Conservation (phyloP, 495 filamentous ascomycete species). For the Parachaetomium inaequale region DNA sequence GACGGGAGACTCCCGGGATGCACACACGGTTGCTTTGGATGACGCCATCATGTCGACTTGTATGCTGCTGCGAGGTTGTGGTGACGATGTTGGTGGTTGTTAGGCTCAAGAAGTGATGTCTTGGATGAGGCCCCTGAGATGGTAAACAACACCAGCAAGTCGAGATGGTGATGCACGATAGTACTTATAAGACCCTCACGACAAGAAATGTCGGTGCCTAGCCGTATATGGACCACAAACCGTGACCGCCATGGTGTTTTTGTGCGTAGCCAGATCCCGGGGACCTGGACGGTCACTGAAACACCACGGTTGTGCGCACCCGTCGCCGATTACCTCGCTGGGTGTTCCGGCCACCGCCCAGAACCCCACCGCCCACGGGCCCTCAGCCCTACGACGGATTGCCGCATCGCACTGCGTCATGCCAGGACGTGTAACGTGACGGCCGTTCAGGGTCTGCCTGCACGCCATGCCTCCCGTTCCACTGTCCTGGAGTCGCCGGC, state of each 20-base stretch:
- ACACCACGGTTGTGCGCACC: background rate
- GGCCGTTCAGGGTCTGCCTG: background rate
- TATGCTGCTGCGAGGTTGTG: background rate
- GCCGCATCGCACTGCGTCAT: background rate
- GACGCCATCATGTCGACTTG: background rate
- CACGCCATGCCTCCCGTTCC: slow-evolving; percentile 1
- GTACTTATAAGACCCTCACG: slow-evolving; percentile 3
- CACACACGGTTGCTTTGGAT: background rate
- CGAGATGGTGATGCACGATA: background rate
- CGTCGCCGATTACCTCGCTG: background rate
- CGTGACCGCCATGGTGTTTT: background rate
- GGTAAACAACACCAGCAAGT: background rate
- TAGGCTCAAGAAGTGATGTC: background rate
- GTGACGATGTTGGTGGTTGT: background rate
- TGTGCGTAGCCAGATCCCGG: background rate
- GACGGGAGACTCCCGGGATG: background rate
- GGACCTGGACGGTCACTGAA: slow-evolving; percentile 3
- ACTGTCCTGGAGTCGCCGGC: slow-evolving; percentile 14
- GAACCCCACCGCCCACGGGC: no score
- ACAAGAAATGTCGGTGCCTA: background rate
- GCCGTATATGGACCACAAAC: background rate
- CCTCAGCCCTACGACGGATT: slow-evolving; percentile 11
- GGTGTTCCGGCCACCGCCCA: background rate
- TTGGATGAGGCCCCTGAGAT: background rate
- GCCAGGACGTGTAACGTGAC: slow-evolving; percentile 15